Evolutionary conservation across 2,329 filamentous ascomycete species (phyloP), one percentile per base, ranked within the genome.

Genomic region (Ophiostoma sp.): DNA sequence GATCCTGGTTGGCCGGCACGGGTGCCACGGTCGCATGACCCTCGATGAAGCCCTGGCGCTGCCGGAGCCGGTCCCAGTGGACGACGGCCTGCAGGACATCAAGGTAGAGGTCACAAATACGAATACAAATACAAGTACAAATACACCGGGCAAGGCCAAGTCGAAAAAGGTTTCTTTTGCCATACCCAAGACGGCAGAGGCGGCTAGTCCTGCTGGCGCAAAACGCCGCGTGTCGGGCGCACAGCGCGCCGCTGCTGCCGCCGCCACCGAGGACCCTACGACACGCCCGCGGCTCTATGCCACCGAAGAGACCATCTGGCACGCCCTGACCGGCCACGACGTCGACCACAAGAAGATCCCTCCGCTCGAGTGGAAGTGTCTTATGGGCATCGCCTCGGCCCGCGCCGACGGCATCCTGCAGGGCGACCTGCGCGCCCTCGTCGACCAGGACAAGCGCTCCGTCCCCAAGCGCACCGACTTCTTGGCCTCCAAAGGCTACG

Each of bases 371-470:
- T 88, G 85, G 85, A 80, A 82, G 71, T 79, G 84, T 2, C 78
- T 88, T 8, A 77, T 85, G 18, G 84, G 83, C 18, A 86, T 88
- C 67, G 85, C 85, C 27, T 83, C 83, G 0, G 81, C 79, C 14
- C 83, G 81, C 66, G 77, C 80, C 7, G 77, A 82, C 5, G 86
- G 86, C 4, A 87, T 88, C 60, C 76, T 87, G 14, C 86, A 89
- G 75, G 84, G 84, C 55, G 85, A 88, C 69, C 78, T 88, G 38
- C 83, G 84, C 16, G 81, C 82, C 27, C 76, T 86, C 0, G 84
- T 85, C 12, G 81, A 82, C 36, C 86, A 88, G 74, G 86, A 88
- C 75, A 88, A 88, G 74, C 82, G 86, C 66, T 88, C 86, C 1
- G 81, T 88, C 1, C 86, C 86, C 2, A 86, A 84, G 69, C 79